These are phyloP conservation scores for Rhodamnia argentea DNA, from an alignment of 345 rosid species.

Conservation along the genomic window DNA sequence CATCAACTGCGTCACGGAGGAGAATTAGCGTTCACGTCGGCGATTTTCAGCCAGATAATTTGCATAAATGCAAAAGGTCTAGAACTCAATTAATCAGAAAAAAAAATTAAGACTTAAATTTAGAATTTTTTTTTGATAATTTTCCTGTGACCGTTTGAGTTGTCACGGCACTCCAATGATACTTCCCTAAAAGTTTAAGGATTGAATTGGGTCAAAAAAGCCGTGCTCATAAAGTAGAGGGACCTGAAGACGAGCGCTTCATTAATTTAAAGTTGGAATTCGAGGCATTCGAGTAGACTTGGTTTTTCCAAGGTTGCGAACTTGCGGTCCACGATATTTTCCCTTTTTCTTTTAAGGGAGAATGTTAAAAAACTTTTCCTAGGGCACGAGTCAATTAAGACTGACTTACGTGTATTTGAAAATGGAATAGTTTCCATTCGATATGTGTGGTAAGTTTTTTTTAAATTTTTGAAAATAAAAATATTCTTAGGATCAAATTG, in stretches of 20 bases:
- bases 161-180: background rate
- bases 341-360: background rate
- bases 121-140: no score
- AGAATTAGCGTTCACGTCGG: no score
- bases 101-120: no score
- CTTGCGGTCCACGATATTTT: background rate
- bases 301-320: background rate
- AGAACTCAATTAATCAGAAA: no score
- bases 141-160: background rate
- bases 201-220: background rate
- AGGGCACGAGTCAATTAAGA: background rate
- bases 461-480: no score
- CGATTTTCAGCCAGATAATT: no score
- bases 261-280: background rate
- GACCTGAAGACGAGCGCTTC: background rate
- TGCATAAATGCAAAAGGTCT: no score
- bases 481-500: background rate
- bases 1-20: no score
- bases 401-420: background rate
- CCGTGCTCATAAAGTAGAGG: background rate
- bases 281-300: background rate
- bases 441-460: no score
- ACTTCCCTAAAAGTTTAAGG: background rate
- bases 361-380: background rate
- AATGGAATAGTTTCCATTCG: background rate